Conservation (phyloP, 768 basidiomycete species). For the Amanita exitialis region DNA sequence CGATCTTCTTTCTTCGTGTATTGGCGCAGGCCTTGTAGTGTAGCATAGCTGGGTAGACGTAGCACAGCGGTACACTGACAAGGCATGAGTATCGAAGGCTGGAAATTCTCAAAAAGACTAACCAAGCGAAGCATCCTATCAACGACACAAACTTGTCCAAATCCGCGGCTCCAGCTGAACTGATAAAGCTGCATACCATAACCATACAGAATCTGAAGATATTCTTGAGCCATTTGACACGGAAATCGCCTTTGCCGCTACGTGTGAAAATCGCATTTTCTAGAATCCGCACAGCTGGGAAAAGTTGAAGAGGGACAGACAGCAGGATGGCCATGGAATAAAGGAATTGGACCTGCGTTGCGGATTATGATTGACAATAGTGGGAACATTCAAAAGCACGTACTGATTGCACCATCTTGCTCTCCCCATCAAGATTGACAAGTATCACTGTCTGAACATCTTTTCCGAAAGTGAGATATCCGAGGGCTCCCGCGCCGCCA, state of each 20-base stretch:
- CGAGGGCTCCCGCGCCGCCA: slow-evolving; percentile 78
- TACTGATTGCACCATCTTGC: slow-evolving; percentile 83
- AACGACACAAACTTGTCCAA: slow-evolving; percentile 95
- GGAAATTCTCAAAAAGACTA: slow-evolving; percentile 16
- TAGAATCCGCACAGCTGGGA: slow-evolving; percentile 95
- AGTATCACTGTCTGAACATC: slow-evolving; percentile 89
- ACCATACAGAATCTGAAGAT: slow-evolving; percentile 70
- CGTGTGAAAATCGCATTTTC: slow-evolving; percentile 90
- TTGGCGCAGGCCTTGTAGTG: slow-evolving; percentile 82
- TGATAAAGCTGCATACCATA: slow-evolving; percentile 71
- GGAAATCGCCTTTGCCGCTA: slow-evolving; percentile 71
- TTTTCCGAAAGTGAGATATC: slow-evolving; percentile 82
- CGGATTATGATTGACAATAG: neutral
- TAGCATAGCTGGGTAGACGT: slow-evolving; percentile 88
- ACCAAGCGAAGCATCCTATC: slow-evolving; percentile 93
- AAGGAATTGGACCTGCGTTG: slow-evolving; percentile 60
- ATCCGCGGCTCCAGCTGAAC: slow-evolving; percentile 76
- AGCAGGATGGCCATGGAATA: slow-evolving; percentile 91
- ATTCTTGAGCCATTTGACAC: slow-evolving; percentile 97
- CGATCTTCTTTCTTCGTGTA: slow-evolving; percentile 52
- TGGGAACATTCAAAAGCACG: slow-evolving; percentile 17
- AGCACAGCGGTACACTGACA: slow-evolving; percentile 84
- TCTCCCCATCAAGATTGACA: slow-evolving; percentile 79
- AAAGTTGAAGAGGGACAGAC: slow-evolving; percentile 90
- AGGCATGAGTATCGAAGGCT: slow-evolving; percentile 1